phyloP scores from a whole-genome alignment of 169 alveolate species.

The Toxoplasma gondii region DNA sequence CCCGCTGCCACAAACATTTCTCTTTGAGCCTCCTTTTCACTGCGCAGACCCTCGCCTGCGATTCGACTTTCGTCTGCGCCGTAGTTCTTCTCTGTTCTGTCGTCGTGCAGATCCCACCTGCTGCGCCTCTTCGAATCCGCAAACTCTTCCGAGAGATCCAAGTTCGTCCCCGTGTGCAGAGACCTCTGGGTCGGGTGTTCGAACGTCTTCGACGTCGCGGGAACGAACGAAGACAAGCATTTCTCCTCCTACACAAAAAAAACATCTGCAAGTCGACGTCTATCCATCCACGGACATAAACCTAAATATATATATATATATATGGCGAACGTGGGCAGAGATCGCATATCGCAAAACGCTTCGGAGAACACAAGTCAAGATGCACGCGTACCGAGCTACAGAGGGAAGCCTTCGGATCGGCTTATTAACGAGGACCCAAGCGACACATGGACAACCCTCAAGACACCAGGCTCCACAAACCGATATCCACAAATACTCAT shows the following conservation, averaged over 20 bases:
- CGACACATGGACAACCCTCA: too few relatives aligned
- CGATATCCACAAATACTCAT: neutral
- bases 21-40: neutral
- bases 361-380: too few relatives aligned
- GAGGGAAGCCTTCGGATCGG: too few relatives aligned
- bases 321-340: neutral
- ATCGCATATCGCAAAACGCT: neutral
- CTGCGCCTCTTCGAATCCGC: neutral
- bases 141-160: neutral
- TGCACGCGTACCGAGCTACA: too few relatives aligned
- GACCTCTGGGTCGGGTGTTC: constrained; percentile 60
- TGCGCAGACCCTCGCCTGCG: constrained; percentile 37
- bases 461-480: too few relatives aligned
- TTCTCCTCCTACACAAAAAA: constrained; percentile 1
- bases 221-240: constrained; percentile 41
- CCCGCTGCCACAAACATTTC: neutral
- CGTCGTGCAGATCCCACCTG: constrained; percentile 48
- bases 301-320: neutral
- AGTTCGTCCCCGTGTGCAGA: constrained; percentile 14
- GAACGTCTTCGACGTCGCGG: constrained; percentile 58
- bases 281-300: neutral
- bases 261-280: neutral
- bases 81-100: constrained; percentile 30
- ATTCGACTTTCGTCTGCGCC: neutral
- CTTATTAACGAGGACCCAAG: too few relatives aligned